Evolutionary conservation across 305 asterid species (phyloP).

Genomic region (Lippia alba): DNA sequence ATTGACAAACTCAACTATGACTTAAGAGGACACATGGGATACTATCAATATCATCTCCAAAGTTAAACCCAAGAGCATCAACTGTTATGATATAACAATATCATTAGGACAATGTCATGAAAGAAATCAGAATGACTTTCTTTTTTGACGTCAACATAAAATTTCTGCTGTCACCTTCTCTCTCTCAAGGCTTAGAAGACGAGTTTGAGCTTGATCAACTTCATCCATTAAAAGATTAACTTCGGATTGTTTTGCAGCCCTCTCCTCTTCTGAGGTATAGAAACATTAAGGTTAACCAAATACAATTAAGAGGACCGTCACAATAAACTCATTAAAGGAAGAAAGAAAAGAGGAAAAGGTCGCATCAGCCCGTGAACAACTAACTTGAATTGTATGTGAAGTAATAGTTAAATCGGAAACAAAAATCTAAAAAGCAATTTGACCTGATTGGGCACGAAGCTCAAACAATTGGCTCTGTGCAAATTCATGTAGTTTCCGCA

Average conservation of each 20-base stretch:
- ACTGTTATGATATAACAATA: constrained; percentile 8
- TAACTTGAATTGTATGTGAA: constrained; percentile 14
- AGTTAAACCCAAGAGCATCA: constrained; percentile 13
- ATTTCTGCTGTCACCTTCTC: constrained; percentile 71
- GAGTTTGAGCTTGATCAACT: constrained; percentile 96
- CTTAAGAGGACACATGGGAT: neutral
- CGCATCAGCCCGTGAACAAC: constrained; percentile 21
- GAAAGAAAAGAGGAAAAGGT: neutral
- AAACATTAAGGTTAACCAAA: constrained; percentile 33
- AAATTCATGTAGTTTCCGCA: constrained; percentile 96
- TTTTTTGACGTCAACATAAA: constrained; percentile 29
- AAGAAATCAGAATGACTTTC: constrained; percentile 29
- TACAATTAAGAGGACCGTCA: constrained; percentile 14
- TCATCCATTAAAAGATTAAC: constrained; percentile 95
- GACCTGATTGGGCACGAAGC: constrained; percentile 98
- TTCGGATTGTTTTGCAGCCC: constrained; percentile 94
- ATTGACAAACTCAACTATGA: no score
- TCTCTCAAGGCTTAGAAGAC: constrained; percentile 96
- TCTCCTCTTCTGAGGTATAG: constrained; percentile 78
- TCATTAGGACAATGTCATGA: constrained; percentile 21
- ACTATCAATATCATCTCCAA: constrained; percentile 20
- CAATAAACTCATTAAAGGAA: constrained; percentile 16
- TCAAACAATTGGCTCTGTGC: constrained; percentile 99
- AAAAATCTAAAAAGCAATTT: constrained; percentile 27
- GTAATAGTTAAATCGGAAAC: constrained; percentile 17